phyloP scores from a whole-genome alignment of 495 filamentous ascomycete species.

The Trichocladium uniseriatum region DNA sequence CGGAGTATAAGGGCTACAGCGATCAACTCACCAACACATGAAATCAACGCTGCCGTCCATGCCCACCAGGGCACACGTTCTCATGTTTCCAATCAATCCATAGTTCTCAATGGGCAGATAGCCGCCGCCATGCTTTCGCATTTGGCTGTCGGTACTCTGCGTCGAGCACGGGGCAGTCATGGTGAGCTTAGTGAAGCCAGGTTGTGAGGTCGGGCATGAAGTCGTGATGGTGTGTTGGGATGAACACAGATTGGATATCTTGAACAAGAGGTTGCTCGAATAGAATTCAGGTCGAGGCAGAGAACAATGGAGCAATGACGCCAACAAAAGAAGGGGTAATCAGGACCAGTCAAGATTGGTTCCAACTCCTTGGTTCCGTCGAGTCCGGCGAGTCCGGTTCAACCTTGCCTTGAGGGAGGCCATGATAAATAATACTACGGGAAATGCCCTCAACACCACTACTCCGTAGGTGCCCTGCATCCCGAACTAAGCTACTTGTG shows the following conservation, averaged over 20 bases:
- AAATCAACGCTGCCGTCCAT: slow-evolving; percentile 63
- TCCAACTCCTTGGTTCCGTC: neutral
- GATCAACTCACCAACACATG: slow-evolving; percentile 56
- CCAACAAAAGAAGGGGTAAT: neutral
- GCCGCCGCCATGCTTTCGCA: slow-evolving; percentile 22
- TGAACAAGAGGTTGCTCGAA: no score
- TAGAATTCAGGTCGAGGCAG: neutral
- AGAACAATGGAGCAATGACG: slow-evolving; percentile 1
- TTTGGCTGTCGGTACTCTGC: slow-evolving; percentile 15
- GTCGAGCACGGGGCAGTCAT: slow-evolving; percentile 15
- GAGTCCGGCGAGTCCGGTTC: no score
- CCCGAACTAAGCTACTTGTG: no score
- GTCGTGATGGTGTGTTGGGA: neutral
- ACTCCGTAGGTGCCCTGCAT: no score
- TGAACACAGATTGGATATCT: neutral
- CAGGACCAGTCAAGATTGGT: neutral
- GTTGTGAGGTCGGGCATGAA: no score
- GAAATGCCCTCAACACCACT: no score
- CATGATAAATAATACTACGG: no score
- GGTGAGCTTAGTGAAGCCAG: neutral
- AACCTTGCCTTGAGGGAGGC: no score
- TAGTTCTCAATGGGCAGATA: slow-evolving; percentile 67
- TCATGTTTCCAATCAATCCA: slow-evolving; percentile 69
- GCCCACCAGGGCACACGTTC: slow-evolving; percentile 63
- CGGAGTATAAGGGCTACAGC: neutral